A percentile compares a stretch with the other conserved stretches of the same genome.
Conservation (phyloP, 768 basidiomycete genomes). For the Phlebiopsis gigantea region DNA sequence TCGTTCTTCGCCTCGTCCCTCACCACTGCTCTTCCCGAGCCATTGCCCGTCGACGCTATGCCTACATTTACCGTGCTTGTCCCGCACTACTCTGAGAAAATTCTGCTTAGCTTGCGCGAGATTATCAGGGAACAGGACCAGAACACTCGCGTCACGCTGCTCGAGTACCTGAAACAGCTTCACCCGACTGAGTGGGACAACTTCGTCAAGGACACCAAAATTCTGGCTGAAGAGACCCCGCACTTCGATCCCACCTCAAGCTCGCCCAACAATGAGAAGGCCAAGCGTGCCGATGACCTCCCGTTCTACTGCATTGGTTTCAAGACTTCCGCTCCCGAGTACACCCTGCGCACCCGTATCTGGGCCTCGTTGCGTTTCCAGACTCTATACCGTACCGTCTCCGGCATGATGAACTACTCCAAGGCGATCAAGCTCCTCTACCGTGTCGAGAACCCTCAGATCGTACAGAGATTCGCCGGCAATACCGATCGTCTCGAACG, state of each 20-base stretch:
- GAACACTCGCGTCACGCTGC: constrained; percentile 91
- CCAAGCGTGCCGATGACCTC: constrained; percentile 78
- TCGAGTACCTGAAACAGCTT: constrained; percentile 97
- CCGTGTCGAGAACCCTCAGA: constrained; percentile 97
- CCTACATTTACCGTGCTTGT: constrained; percentile 99
- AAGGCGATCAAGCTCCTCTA: constrained; percentile 99
- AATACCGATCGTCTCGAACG: constrained; percentile 95
- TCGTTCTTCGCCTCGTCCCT: constrained; percentile 98
- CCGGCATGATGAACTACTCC: constrained; percentile 99
- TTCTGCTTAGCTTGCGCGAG: constrained; percentile 90
- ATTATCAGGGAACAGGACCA: constrained; percentile 98
- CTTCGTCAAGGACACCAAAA: constrained; percentile 99
- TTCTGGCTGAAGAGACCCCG: constrained; percentile 84
- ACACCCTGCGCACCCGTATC: constrained; percentile 96
- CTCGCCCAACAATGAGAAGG: constrained; percentile 65
- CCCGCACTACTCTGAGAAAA: constrained; percentile 99
- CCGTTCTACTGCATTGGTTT: constrained; percentile 99
- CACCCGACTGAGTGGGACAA: constrained; percentile 99
- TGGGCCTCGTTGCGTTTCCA: constrained; percentile 99
- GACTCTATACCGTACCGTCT: constrained; percentile 96
- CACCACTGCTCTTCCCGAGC: constrained; percentile 92
- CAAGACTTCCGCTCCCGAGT: constrained; percentile 98
- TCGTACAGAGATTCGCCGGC: constrained; percentile 93
- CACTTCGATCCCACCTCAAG: constrained; percentile 47
- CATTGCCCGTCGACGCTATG: constrained; percentile 96